A percentile compares a stretch with the other conserved stretches of the same genome.
Conservation (phyloP, 2,329 filamentous ascomycete genomes). For the Alternaria triticina region DNA sequence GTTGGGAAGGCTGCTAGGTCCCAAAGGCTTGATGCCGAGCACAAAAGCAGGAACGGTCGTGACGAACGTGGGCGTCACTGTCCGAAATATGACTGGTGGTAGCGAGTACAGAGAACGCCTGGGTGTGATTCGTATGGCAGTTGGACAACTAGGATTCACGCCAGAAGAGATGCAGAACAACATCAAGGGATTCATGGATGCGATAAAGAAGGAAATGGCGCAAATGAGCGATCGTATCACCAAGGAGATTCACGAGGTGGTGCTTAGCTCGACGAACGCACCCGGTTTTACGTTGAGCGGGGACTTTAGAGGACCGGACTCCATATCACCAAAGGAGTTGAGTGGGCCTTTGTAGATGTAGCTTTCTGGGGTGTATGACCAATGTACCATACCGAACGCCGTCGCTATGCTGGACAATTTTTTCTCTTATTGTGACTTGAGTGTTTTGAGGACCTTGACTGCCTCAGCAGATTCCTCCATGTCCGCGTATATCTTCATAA, state of each 20-base stretch:
- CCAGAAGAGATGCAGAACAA: slow-evolving; percentile 87
- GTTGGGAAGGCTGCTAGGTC: slow-evolving; percentile 82
- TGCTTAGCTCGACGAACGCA: slow-evolving; percentile 85
- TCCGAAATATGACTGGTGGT: slow-evolving; percentile 82
- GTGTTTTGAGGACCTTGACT: slow-evolving; percentile 60
- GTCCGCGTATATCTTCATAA: slow-evolving; percentile 66
- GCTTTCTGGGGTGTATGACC: slow-evolving; percentile 37
- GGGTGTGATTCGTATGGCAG: slow-evolving; percentile 85
- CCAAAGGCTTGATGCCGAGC: slow-evolving; percentile 90
- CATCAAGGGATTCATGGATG: slow-evolving; percentile 75
- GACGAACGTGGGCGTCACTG: slow-evolving; percentile 73
- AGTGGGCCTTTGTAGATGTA: slow-evolving; percentile 40
- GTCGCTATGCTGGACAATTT: slow-evolving; percentile 51
- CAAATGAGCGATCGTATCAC: slow-evolving; percentile 67
- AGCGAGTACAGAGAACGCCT: slow-evolving; percentile 85
- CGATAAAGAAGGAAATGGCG: slow-evolving; percentile 78
- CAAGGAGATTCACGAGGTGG: slow-evolving; percentile 77
- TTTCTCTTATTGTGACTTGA: slow-evolving; percentile 24
- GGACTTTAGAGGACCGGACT: slow-evolving; percentile 65
- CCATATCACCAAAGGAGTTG: slow-evolving; percentile 49
- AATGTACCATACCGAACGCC: slow-evolving; percentile 53
- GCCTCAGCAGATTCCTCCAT: slow-evolving; percentile 67
- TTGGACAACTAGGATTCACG: slow-evolving; percentile 88
- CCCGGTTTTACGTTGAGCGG: slow-evolving; percentile 89
- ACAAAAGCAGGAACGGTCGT: slow-evolving; percentile 88